Base-by-base conservation (phyloP, 2,329 filamentous ascomycete species). In the Amauroascus niger region DNA sequence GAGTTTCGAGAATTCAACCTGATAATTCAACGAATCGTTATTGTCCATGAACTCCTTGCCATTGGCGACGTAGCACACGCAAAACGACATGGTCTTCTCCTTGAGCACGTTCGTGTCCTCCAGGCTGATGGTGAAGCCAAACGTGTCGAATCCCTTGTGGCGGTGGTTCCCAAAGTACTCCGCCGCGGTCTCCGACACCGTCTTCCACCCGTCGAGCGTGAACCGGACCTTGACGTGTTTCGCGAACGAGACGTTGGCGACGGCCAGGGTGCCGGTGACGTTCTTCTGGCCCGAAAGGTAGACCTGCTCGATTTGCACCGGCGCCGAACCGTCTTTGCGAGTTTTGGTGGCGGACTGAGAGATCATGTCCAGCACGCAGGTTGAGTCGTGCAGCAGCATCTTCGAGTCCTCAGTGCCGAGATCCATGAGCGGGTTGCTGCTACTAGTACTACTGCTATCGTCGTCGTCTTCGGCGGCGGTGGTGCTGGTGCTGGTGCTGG, bases 91-190 rank as follows among this genome's bases (percentile, higher is more conserved):
- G 11, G 49, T 52, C 18, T 52, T 52, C 40, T 45, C 28, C 26
- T 41, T 50, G 16, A 50, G 16, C 9, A 28, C 49, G 6, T 44
- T 6, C 7, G 37, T 13, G 14, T 52, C 40, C 3, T 52, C 41
- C 4, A 52, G 49, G 32, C 28, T 16, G 18, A 52, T 52, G 6
- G 49, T 52, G 7, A 52, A 52, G 2, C 49, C 49, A 28, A 52
- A 52, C 28, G 49, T 45, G 18, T 45, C 40, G 39, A 52, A 52
- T 8, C 49, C 49, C 6, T 52, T 37, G 3, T 35, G 13, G 13
- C 40, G 40, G 20, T 52, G 49, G 18, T 52, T 52, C n/a, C 49
- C 49, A 45, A 35, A 45, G 20, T 52, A 52, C 30, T 52, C 49
- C 16, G 49, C 49, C 9, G 49, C 49, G 9, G 49, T 45, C 18